Evolutionary conservation across 176 grass and related monocot genomes (phyloP).

Genomic region (Pontederia crassipes): DNA sequence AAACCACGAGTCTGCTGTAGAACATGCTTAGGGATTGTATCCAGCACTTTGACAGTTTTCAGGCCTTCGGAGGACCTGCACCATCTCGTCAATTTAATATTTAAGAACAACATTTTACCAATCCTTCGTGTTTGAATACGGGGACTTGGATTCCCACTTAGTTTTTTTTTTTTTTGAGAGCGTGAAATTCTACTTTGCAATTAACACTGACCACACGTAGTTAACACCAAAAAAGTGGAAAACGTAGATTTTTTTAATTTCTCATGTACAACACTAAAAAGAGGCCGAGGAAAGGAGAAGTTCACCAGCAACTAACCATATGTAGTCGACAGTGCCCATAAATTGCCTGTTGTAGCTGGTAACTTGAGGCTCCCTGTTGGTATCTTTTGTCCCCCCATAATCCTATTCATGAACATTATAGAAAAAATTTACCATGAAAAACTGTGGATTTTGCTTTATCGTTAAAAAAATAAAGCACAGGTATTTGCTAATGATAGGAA

Average conservation of each 20-base stretch:
- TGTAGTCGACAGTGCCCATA: constrained; percentile 94
- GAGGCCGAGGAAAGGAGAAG: not conserved
- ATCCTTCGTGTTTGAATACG: not conserved
- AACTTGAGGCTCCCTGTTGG: constrained; percentile 58
- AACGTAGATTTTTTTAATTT: not conserved
- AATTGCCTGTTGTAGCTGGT: constrained; percentile 79
- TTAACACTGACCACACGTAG: too few species aligned
- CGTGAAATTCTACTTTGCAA: too few species aligned
- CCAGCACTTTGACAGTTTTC: constrained; percentile 57
- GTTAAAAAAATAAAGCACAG: constrained; percentile 6
- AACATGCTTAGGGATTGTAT: constrained; percentile 79
- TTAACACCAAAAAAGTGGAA: not conserved
- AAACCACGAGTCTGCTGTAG: constrained; percentile 58
- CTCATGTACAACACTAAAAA: not conserved
- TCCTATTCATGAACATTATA: constrained; percentile 43
- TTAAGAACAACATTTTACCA: not conserved
- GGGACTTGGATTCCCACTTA: not conserved
- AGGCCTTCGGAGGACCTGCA: constrained; percentile 69
- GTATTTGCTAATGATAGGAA: constrained; percentile 3
- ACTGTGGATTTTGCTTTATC: constrained; percentile 1
- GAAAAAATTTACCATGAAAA: not conserved
- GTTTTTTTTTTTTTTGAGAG: too few species aligned
- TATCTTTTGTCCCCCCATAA: constrained; percentile 64
- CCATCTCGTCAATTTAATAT: not conserved
- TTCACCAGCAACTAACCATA: constrained; percentile 38